phyloP scores from a whole-genome alignment of 345 rosid genomes.

The Linum lewisii region DNA sequence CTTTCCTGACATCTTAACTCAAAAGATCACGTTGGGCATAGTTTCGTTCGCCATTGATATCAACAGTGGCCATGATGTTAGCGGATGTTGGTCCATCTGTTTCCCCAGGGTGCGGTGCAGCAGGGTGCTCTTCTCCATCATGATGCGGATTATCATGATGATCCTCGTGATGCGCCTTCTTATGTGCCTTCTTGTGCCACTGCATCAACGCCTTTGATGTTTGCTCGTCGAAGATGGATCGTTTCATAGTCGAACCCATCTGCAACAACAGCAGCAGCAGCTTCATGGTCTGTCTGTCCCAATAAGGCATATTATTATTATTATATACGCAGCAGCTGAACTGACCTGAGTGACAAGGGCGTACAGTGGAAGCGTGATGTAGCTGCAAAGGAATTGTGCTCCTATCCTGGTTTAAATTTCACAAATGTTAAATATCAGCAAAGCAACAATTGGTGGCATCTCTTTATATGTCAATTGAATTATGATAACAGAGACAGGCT shows the following conservation, averaged over 20 bases:
- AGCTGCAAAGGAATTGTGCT: conserved; percentile 76
- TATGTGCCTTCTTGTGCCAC: conserved; percentile 69
- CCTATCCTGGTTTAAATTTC: conserved; percentile 36
- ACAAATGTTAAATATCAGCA: not conserved
- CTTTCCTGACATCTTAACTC: conserved; percentile 3
- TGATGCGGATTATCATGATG: conserved; percentile 14
- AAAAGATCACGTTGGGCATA: conserved; percentile 12
- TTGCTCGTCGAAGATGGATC: conserved; percentile 82
- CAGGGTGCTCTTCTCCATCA: conserved; percentile 1
- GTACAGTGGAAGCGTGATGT: conserved; percentile 89
- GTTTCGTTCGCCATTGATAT: conserved; percentile 24
- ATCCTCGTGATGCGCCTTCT: conserved; percentile 36
- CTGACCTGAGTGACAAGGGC: conserved; percentile 95
- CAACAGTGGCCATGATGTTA: conserved; percentile 42
- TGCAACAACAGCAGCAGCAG: no score
- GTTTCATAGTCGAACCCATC: conserved; percentile 99
- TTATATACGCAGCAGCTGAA: not conserved
- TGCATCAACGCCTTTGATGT: conserved; percentile 69
- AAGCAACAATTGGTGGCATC: no score
- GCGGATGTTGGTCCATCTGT: conserved; percentile 18
- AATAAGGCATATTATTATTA: no score
- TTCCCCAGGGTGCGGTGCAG: conserved; percentile 9
- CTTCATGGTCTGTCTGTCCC: no score
- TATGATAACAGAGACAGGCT: no score
- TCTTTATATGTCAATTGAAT: no score